Base-by-base conservation (phyloP, 2,329 filamentous ascomycete species). In the Trichoderma guizhouense region DNA sequence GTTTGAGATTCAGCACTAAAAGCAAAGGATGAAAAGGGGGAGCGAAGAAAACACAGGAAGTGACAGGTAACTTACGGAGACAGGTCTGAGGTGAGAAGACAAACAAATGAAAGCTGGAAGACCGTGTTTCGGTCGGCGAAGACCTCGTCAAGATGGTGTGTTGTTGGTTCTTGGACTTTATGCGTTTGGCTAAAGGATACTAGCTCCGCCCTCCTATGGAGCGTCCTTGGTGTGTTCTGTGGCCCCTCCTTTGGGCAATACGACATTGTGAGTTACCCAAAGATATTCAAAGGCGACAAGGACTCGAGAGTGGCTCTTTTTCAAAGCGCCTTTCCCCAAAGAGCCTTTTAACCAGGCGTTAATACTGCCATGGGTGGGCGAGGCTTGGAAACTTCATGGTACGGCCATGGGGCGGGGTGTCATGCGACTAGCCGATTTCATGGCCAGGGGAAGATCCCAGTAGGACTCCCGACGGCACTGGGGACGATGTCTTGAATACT, bases 131-230 rank as follows among this genome's bases (percentile, higher is more conserved):
- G 7, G 53, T 62, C 63, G 64, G 47, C 57, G 63, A 60, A n/a
- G 51, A 26, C 28, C 34, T 57, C 63, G 30, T 61, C 26, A 55
- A 62, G 57, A 68, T 72, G 70, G 70, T 72, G 70, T 72, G 63
- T 72, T 68, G 70, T 72, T 72, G 63, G 70, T 71, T 55, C 43
- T 28, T 69, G 43, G 43, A 60, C 18, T 58, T 68, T 60, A 68
- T 68, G 65, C 65, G 65, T 68, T 47, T 60, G 65, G 51, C 65
- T 32, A 60, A 66, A 66, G 47, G 47, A 39, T 57, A 32, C 51
- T 68, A 57, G 51, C 65, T 68, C 55, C 34, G 55, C 58, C 57
- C 34, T 47, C 36, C 26, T 51, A 61, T 60, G 65, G 55, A 64
- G 68, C 60, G 55, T 61, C 24, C 24, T 34, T 36, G 55, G 43